Percentiles rank a stretch among this genome's conserved stretches.
Evolutionary conservation across 2,329 filamentous ascomycete species (phyloP).

Genomic region (Zasmidium citrigriseum): DNA sequence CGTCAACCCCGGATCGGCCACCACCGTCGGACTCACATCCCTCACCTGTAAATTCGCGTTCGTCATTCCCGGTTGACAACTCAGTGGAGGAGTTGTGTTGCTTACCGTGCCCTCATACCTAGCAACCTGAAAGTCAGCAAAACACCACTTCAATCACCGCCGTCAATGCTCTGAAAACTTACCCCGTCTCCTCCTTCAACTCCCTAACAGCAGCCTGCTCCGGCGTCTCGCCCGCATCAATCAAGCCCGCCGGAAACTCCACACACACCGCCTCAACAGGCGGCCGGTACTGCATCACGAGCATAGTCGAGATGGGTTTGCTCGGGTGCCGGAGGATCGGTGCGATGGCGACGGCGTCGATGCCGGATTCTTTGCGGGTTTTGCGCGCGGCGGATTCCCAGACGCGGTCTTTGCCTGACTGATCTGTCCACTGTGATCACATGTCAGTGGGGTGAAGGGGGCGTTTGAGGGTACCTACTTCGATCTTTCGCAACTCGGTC

Average conservation of each 20-base stretch:
- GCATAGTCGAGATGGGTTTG: slow-evolving; percentile 51
- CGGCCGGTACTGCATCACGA: slow-evolving; percentile 62
- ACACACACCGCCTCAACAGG: slow-evolving; percentile 60
- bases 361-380: slow-evolving; percentile 56
- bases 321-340: slow-evolving; percentile 53
- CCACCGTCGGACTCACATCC: slow-evolving; percentile 65
- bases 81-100: too few species aligned
- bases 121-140: too few species aligned
- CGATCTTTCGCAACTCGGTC: slow-evolving; percentile 58
- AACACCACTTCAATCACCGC: too few species aligned
- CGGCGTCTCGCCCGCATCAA: slow-evolving; percentile 59
- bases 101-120: slow-evolving; percentile 57
- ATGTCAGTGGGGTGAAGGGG: background rate
- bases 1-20: slow-evolving; percentile 64
- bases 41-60: slow-evolving; percentile 38
- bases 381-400: slow-evolving; percentile 55
- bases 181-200: slow-evolving; percentile 63
- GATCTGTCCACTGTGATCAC: slow-evolving; percentile 22
- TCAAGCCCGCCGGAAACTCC: slow-evolving; percentile 61
- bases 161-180: too few species aligned
- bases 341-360: slow-evolving; percentile 62
- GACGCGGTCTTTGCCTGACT: slow-evolving; percentile 47
- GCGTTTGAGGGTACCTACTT: slow-evolving; percentile 25
- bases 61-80: slow-evolving; percentile 53
- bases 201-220: slow-evolving; percentile 59